A percentile compares a stretch with the other conserved stretches of the same genome.
Conservation (phyloP, 257 asterid species). For the Forsythia viridissima region DNA sequence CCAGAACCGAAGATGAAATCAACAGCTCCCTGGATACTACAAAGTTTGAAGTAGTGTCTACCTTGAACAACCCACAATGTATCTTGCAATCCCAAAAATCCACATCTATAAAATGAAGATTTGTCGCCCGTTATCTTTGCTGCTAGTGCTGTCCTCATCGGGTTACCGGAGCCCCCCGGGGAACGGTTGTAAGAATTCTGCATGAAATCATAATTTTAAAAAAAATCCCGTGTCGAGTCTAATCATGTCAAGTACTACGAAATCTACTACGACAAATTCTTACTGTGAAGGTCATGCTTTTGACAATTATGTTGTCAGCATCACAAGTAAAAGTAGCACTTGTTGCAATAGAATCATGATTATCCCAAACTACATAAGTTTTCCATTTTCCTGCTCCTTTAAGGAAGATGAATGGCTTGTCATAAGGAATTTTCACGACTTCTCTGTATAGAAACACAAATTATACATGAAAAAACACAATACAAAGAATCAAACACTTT, state of each 20-base stretch:
- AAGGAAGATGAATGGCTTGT: slow-evolving; percentile 54
- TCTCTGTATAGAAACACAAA: slow-evolving; percentile 38
- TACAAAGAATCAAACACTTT: background rate
- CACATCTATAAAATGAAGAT: slow-evolving; percentile 48
- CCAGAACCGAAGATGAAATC: slow-evolving; percentile 86
- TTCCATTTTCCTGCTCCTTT: slow-evolving; percentile 41
- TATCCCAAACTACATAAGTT: slow-evolving; percentile 40
- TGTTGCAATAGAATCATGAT: slow-evolving; percentile 28
- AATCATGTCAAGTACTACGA: too few species aligned
- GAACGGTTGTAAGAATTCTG: slow-evolving; percentile 74
- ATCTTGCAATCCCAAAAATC: slow-evolving; percentile 66
- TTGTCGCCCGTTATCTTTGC: slow-evolving; percentile 61
- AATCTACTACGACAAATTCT: background rate
- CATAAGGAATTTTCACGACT: slow-evolving; percentile 42
- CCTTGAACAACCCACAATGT: slow-evolving; percentile 75
- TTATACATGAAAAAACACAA: background rate
- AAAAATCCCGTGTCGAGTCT: background rate
- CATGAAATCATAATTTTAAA: background rate
- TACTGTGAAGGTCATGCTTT: slow-evolving; percentile 51
- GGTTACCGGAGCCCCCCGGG: slow-evolving; percentile 16
- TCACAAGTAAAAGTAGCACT: slow-evolving; percentile 52
- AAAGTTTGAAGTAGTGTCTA: slow-evolving; percentile 57
- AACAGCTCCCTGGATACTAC: slow-evolving; percentile 64
- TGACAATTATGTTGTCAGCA: slow-evolving; percentile 52
- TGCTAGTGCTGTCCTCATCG: slow-evolving; percentile 47